Evolutionary conservation across 352 stramenopile genomes (phyloP), one percentile per base, ranked within the genome.

Genomic region (Globisporangium polare): DNA sequence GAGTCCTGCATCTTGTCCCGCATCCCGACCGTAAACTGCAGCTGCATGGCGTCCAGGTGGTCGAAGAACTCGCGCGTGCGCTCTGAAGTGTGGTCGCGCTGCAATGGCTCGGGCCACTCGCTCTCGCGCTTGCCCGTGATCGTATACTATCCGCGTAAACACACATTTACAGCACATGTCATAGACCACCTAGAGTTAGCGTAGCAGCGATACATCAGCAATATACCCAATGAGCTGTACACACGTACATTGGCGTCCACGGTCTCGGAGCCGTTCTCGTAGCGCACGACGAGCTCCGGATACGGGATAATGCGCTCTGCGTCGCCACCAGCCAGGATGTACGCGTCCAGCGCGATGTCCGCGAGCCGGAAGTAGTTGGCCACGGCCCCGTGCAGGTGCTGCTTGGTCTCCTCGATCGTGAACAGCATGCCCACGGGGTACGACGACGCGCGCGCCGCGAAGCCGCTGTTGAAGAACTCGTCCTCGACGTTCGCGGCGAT

Each of bases 61-160:
- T 90, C 83, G 33, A 92, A 92, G 59, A 92, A 92, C 17, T 41
- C 22, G 13, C 83, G 68, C 13, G 76, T 88, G 20, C 73, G 59
- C 8, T 68, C 52, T 10, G 73, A 73, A 0, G 67, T 61, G 39
- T 56, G 63, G 4, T 74, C 53, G 26, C 74, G 50, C 0, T 69
- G 71, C 26, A 92, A 54, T 13, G 80, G 62, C 18, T 72, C 60
- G 2, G 83, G 83, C 83, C 83, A 92, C 43, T 79, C 61, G 51
- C 62, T 75, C 7, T 69, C 50, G n/a, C 63, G 77, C 17, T 45
- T 49, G 5, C 75, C 74, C 4, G 71, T 78, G 26, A 92, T 68
- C 12, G 67, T 69, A 54, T 86, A 90, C 37, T 77, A 22, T 37
- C 13, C 12, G 47, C 27, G 17, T 20, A 49, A 49, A 33, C 47